Evolutionary conservation across 495 filamentous ascomycete species (phyloP).

Genomic region (Achaetomiella virescens): DNA sequence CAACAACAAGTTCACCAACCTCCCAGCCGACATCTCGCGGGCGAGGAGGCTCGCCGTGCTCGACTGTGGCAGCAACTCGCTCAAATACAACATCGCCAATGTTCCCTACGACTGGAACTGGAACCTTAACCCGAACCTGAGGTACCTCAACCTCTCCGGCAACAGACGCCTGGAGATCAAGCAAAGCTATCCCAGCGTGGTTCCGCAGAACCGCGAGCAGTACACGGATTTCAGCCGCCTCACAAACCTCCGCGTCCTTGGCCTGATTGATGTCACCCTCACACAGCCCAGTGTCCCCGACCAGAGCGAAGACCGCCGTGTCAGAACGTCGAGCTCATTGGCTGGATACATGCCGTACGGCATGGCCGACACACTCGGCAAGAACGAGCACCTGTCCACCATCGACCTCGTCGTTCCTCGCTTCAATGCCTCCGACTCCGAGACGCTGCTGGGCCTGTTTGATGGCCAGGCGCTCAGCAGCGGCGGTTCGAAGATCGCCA

Average conservation of each 20-base stretch:
- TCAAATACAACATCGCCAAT: slow-evolving; percentile 99
- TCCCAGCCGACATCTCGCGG: slow-evolving; percentile 92
- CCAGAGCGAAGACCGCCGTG: slow-evolving; percentile 88
- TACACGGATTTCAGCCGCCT: slow-evolving; percentile 89
- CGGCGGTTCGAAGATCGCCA: slow-evolving; percentile 90
- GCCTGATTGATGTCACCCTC: slow-evolving; percentile 96
- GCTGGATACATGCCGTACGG: slow-evolving; percentile 86
- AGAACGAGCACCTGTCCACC: slow-evolving; percentile 91
- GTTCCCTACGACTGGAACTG: slow-evolving; percentile 99
- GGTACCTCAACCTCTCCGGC: slow-evolving; percentile 93
- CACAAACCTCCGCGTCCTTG: slow-evolving; percentile 78
- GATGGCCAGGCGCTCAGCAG: slow-evolving; percentile 81
- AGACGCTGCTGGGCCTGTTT: slow-evolving; percentile 88
- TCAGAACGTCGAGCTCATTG: slow-evolving; percentile 88
- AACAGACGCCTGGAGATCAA: slow-evolving; percentile 98
- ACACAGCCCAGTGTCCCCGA: slow-evolving; percentile 84
- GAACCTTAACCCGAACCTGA: slow-evolving; percentile 93
- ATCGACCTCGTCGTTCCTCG: slow-evolving; percentile 94
- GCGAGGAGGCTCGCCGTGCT: slow-evolving; percentile 77
- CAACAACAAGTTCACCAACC: slow-evolving; percentile 91
- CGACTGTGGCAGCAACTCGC: slow-evolving; percentile 90
- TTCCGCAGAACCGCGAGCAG: slow-evolving; percentile 55
- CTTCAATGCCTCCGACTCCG: slow-evolving; percentile 83
- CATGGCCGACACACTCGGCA: slow-evolving; percentile 95
- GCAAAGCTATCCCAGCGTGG: slow-evolving; percentile 50